A percentile compares a stretch with the other conserved stretches of the same genome.
phyloP scores from a whole-genome alignment of 2,329 filamentous ascomycete genomes.

The Hymenoscyphus fructigenus region DNA sequence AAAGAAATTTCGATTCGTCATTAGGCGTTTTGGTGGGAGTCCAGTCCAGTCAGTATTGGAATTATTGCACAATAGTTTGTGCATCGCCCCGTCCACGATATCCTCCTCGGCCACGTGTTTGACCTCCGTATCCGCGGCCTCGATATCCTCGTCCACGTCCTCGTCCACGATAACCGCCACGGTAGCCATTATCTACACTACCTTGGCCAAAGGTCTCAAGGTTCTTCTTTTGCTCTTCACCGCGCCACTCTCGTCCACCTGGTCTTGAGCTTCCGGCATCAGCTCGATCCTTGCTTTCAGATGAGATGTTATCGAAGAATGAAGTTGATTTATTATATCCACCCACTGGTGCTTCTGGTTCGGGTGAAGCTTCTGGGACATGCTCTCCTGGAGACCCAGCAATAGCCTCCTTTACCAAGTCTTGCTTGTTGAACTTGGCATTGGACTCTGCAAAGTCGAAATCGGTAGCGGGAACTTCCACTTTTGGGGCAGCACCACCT shows the following conservation, averaged over 20 bases:
- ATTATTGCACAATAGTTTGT: constrained; percentile 27
- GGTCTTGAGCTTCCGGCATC: constrained; percentile 66
- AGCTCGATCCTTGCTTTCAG: constrained; percentile 84
- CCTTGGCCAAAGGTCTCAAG: constrained; percentile 98
- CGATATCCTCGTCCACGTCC: constrained; percentile 54
- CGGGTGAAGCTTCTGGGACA: constrained; percentile 42
- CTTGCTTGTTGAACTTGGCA: constrained; percentile 85
- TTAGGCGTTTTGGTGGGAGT: constrained; percentile 11
- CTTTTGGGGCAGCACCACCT: constrained; percentile 53
- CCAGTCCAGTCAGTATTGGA: neutral
- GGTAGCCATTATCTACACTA: constrained; percentile 80
- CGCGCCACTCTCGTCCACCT: constrained; percentile 85
- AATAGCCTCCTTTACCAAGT: constrained; percentile 83
- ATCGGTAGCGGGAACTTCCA: constrained; percentile 86
- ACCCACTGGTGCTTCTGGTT: constrained; percentile 48
- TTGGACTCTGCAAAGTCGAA: constrained; percentile 89
- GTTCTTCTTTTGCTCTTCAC: constrained; percentile 91
- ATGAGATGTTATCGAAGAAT: constrained; percentile 98
- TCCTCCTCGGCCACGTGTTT: constrained; percentile 31
- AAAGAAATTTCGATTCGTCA: constrained; percentile 24
- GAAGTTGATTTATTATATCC: constrained; percentile 85
- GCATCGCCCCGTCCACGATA: constrained; percentile 34
- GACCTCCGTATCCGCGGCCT: constrained; percentile 31
- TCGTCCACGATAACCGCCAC: constrained; percentile 75
- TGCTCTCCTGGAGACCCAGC: constrained; percentile 69